Evolutionary conservation across 192 early-diverging fungal species (phyloP), one percentile per base, ranked within the genome.

Genomic region (Thamnidium elegans): DNA sequence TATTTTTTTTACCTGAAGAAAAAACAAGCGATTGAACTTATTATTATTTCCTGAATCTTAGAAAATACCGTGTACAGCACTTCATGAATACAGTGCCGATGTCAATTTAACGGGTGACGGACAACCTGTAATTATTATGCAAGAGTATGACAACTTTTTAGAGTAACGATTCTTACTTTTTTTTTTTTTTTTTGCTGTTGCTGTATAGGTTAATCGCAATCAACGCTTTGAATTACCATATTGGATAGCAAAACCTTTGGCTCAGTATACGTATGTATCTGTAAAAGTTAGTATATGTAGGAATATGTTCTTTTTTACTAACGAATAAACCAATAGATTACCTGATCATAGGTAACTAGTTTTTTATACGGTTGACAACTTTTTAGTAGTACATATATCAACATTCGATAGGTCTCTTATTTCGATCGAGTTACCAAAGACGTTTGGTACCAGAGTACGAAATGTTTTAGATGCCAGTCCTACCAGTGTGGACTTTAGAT

Each of bases 241-340:
- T 23, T 81, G 79, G 79, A n/a, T 81, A 20, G 72, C 68, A n/a
- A 67, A 72, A 32, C 51, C 66, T 13, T 39, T 81, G 23, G 67
- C 65, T 7, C 31, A 60, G 34, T 44, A 65, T 3, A 71, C 64
- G 63, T 65, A 70, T 50, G 62, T n/a, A n/a, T n/a, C n/a, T n/a
- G n/a, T n/a, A n/a, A n/a, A n/a, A n/a, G n/a, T 26, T 26, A 26
- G 26, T 26, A n/a, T 26, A 26, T 26, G 26, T 26, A 26, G 1
- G 26, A 26, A 26, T 1, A 3, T 1, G 26, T 26, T 26, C 3
- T 26, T 26, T 34, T 26, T 43, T 21, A 48, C 13, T 48, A 48
- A 19, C 14, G 13, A 3, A 48, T 48, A 14, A 5, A 39, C 26
- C 9, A 32, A 17, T 62, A 46, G 44, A 48, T 62, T 62, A 15